Base-by-base conservation (phyloP, 495 filamentous ascomycete genomes). In the Lichenothelia convexa region DNA sequence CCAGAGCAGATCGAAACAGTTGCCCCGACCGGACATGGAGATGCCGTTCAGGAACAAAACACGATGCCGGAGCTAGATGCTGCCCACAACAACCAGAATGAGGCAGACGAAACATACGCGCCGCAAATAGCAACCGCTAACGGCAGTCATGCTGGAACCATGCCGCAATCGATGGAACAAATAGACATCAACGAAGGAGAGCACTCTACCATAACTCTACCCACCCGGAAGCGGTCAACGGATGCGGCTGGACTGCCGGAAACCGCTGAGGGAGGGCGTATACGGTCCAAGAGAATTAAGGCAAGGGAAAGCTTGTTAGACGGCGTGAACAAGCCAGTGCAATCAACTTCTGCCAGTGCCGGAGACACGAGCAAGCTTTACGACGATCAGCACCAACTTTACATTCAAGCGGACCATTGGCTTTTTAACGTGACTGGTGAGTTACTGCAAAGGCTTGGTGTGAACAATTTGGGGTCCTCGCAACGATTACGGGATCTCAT, bases 221-320 rank as follows among this genome's bases (percentile, higher is more conserved):
- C 35, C 16, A 64, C 61, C 1, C 60, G 72, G 30, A 78, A 78
- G 50, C 64, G 74, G n/a, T 78, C 74, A 0, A 68, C 71, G 18
- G 75, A 75, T 20, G 57, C 61, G 18, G 73, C 73, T 8, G 73
- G 71, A 0, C 51, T 79, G 16, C 58, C 59, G 0, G 72, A 74
- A 11, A 56, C 51, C 4, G 49, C 43, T 6, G 58, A 78, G 41
- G 70, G 65, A 6, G 69, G 74, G 3, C 67, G 79, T 31, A 71
- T 76, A 46, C 72, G 83, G 47, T 91, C 82, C 57, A 86, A 87
- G 48, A 68, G 86, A 32, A 82, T 80, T 19, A 70, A 81, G 42
- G 75, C 80, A 19, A 68, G 83, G 23, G 83, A 86, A 34, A 79
- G 74, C 4, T 71, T 72, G 40, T 54, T 56, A 1, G 81, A 80